Evolutionary conservation across 75 land plant genomes (phyloP).

Genomic region (Azolla pinnata): DNA sequence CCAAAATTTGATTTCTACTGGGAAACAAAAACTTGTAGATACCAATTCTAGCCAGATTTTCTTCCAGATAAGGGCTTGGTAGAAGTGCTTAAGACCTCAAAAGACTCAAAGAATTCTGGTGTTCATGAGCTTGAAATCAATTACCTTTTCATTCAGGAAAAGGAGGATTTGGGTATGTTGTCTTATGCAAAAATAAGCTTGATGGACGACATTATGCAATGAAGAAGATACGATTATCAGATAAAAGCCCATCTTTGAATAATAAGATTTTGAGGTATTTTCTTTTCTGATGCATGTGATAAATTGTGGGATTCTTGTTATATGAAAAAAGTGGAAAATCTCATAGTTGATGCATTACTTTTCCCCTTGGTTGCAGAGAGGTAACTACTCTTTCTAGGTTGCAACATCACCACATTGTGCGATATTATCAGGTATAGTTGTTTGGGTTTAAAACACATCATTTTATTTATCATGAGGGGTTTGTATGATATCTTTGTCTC

Average conservation of each 20-base stretch:
- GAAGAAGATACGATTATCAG: constrained; percentile 82
- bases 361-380: constrained; percentile 46
- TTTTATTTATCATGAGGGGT: neutral
- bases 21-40: too few relatives aligned
- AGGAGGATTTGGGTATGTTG: constrained; percentile 96
- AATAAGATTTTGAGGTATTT: constrained; percentile 87
- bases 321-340: too few relatives aligned
- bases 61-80: too few relatives aligned
- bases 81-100: neutral
- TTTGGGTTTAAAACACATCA: constrained; percentile 1
- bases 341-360: too few relatives aligned
- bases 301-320: neutral
- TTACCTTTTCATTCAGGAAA: too few relatives aligned
- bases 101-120: too few relatives aligned
- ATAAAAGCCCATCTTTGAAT: constrained; percentile 43
- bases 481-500: too few relatives aligned
- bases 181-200: constrained; percentile 81
- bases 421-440: constrained; percentile 75
- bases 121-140: too few relatives aligned
- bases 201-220: constrained; percentile 97
- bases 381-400: constrained; percentile 90
- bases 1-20: too few relatives aligned
- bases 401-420: constrained; percentile 99
- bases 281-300: too few relatives aligned
- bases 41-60: too few relatives aligned